A percentile compares a stretch with the other conserved stretches of the same genome.
Evolutionary conservation across 2,329 filamentous ascomycete genomes (phyloP).

Genomic region (Cladorrhinum sp.): DNA sequence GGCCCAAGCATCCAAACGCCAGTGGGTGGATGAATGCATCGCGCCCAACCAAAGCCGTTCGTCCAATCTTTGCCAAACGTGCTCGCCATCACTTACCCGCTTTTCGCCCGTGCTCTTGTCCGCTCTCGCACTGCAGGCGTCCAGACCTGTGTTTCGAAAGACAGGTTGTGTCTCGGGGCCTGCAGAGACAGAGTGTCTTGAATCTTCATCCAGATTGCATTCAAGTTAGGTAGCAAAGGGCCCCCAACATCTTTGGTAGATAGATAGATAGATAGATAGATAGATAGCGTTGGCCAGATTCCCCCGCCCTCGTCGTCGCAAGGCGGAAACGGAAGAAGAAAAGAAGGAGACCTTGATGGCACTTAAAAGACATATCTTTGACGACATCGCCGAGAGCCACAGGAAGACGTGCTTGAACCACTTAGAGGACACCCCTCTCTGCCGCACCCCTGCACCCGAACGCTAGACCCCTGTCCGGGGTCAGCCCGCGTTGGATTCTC

Average conservation of each 20-base stretch:
- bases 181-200: background rate
- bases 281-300: background rate
- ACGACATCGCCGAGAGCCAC: constrained; percentile 25
- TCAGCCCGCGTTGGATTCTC: constrained; percentile 22
- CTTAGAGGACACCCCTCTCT: constrained; percentile 17
- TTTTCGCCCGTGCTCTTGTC: constrained; percentile 6
- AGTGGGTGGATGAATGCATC: background rate
- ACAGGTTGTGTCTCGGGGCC: background rate
- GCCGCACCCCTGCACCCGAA: constrained; percentile 19
- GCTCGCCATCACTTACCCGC: constrained; percentile 6
- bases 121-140: constrained; percentile 8
- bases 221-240: background rate
- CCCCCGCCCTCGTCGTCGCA: background rate
- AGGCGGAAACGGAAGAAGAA: background rate
- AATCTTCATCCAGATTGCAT: background rate
- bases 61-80: constrained; percentile 17
- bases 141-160: constrained; percentile 7
- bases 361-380: constrained; percentile 20
- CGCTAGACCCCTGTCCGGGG: constrained; percentile 24
- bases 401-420: constrained; percentile 12
- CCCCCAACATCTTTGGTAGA: background rate
- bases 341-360: constrained; percentile 3
- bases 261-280: background rate
- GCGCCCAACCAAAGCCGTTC: constrained; percentile 19
- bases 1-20: constrained; percentile 15